These are phyloP conservation scores for Acer negundo DNA, from an alignment of 345 rosid genomes.

Conservation along the genomic window DNA sequence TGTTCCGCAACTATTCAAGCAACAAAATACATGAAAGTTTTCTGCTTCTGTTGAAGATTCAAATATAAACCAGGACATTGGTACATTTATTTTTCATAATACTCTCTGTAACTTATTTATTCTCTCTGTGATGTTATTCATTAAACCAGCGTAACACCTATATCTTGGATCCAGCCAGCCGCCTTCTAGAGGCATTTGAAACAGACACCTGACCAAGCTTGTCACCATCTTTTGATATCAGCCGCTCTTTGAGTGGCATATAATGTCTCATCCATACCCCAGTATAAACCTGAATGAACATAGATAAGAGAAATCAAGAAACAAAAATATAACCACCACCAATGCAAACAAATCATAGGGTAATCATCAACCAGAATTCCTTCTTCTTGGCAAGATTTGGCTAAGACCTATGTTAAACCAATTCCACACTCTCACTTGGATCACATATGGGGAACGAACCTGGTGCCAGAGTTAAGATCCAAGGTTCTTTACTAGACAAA, in stretches of 20 bases:
- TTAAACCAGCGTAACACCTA: constrained; percentile 24
- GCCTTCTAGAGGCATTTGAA: constrained; percentile 83
- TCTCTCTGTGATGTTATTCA: not conserved
- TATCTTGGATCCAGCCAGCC: constrained; percentile 70
- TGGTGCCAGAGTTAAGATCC: too few species aligned
- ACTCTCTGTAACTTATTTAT: not conserved
- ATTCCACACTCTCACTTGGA: too few species aligned
- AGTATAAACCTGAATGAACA: constrained; percentile 62
- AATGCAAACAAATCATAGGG: not conserved
- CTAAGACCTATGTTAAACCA: too few species aligned
- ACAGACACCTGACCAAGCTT: constrained; percentile 67
- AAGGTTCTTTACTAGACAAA: too few species aligned
- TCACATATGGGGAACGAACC: too few species aligned
- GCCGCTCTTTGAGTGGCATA: constrained; percentile 65
- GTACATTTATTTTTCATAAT: constrained; percentile 10
- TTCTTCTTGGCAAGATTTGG: not conserved
- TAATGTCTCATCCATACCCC: constrained; percentile 94
- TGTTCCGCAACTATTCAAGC: not conserved
- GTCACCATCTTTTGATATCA: constrained; percentile 42
- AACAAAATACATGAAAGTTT: not conserved
- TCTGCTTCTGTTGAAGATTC: not conserved
- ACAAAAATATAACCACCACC: constrained; percentile 3
- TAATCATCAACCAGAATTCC: not conserved
- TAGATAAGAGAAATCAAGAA: constrained; percentile 6
- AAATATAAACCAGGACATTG: not conserved